phyloP scores from a whole-genome alignment of 805 yeast species.

The Debaryomyces tyrocola region DNA sequence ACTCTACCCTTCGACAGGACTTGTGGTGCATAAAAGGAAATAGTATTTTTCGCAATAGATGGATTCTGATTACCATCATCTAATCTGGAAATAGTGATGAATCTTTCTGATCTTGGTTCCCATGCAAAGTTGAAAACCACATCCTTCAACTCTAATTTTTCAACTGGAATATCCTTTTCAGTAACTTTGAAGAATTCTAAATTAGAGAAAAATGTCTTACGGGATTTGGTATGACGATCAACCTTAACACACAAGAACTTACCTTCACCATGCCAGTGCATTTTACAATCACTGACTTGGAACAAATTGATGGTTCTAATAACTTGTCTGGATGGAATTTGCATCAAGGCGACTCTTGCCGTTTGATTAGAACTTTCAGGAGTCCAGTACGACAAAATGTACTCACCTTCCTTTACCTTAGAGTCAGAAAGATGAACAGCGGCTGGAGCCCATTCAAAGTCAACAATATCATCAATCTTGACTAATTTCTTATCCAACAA shows the following conservation, averaged over 20 bases:
- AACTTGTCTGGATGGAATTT: conserved; percentile 77
- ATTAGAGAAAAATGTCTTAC: conserved; percentile 87
- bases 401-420: conserved; percentile 54
- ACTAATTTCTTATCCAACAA: conserved; percentile 83
- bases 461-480: conserved; percentile 80
- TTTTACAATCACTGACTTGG: conserved; percentile 86
- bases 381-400: conserved; percentile 90
- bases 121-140: conserved; percentile 85
- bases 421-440: conserved; percentile 66
- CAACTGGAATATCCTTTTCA: conserved; percentile 93
- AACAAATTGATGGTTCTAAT: conserved; percentile 90
- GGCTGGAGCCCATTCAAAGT: conserved; percentile 94
- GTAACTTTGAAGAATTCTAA: conserved; percentile 85
- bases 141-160: conserved; percentile 89
- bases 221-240: conserved; percentile 94
- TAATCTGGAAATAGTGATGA: conserved; percentile 69
- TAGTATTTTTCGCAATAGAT: conserved; percentile 62
- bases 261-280: conserved; percentile 93
- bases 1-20: conserved; percentile 50
- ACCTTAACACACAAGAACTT: conserved; percentile 88
- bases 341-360: conserved; percentile 90
- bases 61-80: conserved; percentile 59
- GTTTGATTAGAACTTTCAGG: conserved; percentile 92
- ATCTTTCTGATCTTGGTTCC: conserved; percentile 93
- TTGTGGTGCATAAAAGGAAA: conserved; percentile 85